Conservation (phyloP, 73 alveolate genomes). For the Symbiodinium pilosum region DNA sequence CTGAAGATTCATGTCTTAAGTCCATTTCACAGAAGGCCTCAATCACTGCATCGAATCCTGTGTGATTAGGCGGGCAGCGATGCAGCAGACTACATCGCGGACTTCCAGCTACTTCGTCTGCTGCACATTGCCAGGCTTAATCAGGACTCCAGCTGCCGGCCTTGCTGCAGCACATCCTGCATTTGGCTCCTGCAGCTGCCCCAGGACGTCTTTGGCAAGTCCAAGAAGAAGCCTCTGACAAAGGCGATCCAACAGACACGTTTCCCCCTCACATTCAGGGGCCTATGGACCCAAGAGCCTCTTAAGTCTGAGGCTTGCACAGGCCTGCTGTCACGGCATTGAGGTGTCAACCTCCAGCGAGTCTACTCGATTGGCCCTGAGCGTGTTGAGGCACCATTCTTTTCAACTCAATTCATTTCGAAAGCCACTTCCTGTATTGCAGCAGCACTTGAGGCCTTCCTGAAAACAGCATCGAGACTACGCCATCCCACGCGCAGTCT, state of each 20-base stretch:
- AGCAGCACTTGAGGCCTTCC: constrained; percentile 5
- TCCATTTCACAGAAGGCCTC: neutral
- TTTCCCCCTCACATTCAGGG: neutral
- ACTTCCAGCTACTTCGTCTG: constrained; percentile 46
- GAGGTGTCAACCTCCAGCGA: constrained; percentile 42
- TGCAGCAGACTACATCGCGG: constrained; percentile 41
- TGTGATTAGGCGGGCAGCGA: constrained; percentile 41
- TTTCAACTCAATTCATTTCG: too few species aligned
- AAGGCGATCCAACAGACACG: constrained; percentile 28
- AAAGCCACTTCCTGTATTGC: too few species aligned
- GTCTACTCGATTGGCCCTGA: constrained; percentile 81
- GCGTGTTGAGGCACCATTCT: constrained; percentile 33
- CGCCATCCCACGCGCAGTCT: constrained; percentile 35
- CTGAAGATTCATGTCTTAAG: too few species aligned
- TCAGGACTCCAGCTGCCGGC: neutral
- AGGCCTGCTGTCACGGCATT: too few species aligned
- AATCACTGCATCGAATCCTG: neutral
- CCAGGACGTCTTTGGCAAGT: constrained; percentile 47
- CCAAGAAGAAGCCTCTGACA: constrained; percentile 8
- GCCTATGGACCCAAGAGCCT: neutral
- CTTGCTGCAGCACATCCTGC: neutral
- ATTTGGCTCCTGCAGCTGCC: neutral
- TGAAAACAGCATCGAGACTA: constrained; percentile 34
- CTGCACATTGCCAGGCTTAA: constrained; percentile 35
- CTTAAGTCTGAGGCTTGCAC: too few species aligned